Base-by-base conservation (phyloP, 2,329 filamentous ascomycete species). In the Fusarium citri region DNA sequence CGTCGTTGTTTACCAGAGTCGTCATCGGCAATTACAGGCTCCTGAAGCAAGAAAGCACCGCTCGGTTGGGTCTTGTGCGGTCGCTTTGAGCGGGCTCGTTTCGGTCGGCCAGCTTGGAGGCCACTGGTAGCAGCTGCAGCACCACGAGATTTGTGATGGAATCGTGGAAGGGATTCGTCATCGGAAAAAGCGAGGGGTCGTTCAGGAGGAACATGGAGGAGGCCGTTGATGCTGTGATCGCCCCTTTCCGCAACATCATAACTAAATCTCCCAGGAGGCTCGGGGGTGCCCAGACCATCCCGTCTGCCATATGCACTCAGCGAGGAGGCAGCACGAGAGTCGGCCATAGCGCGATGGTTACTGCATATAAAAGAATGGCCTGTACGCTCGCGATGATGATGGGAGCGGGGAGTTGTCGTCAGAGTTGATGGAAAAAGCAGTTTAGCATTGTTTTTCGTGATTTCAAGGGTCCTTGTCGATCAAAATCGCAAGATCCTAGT, bases 41-140 rank as follows among this genome's bases (percentile, higher is more conserved):
- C 84, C 30, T 83, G 78, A 16, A 88, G 80, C 54, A 88, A 80
- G 71, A 88, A 88, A 10, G 83, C 84, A 48, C 85, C 84, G 66
- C 80, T 82, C 8, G 84, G 79, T 18, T 84, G 81, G 30, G 81
- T 78, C 72, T 82, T 86, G 55, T 83, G 78, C 43, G 72, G 77
- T 62, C 77, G 73, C 46, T 76, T 74, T 22, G 72, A 59, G 48
- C 61, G 68, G 23, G 66, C 50, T 62, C 78, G 75, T 37, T 74
- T 75, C 25, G 72, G 68, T 28, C 69, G 72, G 31, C 61, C 70
- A 8, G 70, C 69, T 54, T 72, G 68, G 58, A 64, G 66, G 50
- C 55, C 67, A 30, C 65, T 69, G 25, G 55, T 42, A 48, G 53
- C 49, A 43, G 66, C 66, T 42, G 49, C 69, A 26, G 62, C 59